Base-by-base conservation (phyloP, 306 rosid genomes). In the Astragalus membranaceus region DNA sequence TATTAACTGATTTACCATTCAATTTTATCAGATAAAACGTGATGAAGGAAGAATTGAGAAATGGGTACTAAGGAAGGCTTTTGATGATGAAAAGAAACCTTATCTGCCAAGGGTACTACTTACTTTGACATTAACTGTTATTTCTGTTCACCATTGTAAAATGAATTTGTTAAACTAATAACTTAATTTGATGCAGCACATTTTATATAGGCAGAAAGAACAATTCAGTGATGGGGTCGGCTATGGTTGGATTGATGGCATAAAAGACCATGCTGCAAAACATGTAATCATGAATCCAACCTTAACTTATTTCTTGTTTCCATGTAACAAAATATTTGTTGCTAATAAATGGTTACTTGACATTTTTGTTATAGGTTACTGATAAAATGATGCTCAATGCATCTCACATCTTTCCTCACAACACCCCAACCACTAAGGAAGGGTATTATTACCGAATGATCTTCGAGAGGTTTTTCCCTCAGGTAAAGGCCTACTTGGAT, bases 221-320 rank as follows among this genome's bases (percentile, higher is more conserved):
- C 99, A 95, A 70, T 95, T 91, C 84, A 95, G 97, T 70, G 97
- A 95, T 64, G 97, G 99, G 10, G 99, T 95, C 15, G 99, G 99
- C 26, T 95, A 95, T 56, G 85, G 97, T 16, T 95, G 99, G 99
- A 95, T 95, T 49, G 97, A 95, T 78, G 99, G 96, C 69, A 89
- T 95, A 29, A 95, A 91, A 69, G 86, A 78, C 0, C 97, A 95
- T 79, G 89, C 97, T 75, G 92, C 85, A 58, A 82, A 69, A 77
- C 96, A 95, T 83, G 99, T 95, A 87, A 35, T 17, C 10, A 42
- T 33, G 16, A 42, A 26, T 50, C 6, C 0, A 12, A 14, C 32
- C 43, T 7, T 2, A 36, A n/a, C 15, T 36, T 35, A 16, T 39
- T 2, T 59, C 36, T 61, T 39, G 66, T 59, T 37, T 2, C 29